Evolutionary conservation across 2,329 filamentous ascomycete genomes (phyloP), one percentile per base, ranked within the genome.

Genomic region (Aspergillus hortae): DNA sequence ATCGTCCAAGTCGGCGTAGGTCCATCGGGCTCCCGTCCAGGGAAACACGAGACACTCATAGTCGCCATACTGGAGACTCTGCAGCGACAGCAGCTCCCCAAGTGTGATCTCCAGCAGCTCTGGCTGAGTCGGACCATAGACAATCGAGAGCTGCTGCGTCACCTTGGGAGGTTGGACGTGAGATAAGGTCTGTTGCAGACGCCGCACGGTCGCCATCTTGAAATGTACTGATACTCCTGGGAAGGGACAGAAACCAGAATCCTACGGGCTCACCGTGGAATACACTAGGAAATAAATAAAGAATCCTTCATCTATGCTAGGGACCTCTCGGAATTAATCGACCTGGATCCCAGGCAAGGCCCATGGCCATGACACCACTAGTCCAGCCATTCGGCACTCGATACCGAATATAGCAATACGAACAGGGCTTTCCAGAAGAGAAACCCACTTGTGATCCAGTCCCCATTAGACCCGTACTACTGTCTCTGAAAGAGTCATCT

Each of bases 21-120:
- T 87, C 87, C 87, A 91, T 61, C 88, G 77, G 4, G 86, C 81
- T 1, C 84, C 84, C 0, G 87, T 90, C 87, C 87, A 91, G 0
- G 88, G 86, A 46, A 88, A 87, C 21, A 91, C 79, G 40, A 92
- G 70, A 54, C 83, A 88, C 66, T 91, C 87, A 49, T 81, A 78
- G 46, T 80, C 76, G 21, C 83, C 81, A 67, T 88, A 84, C 44
- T 83, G 78, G 46, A 83, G 77, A 42, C 81, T 85, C 70, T 92
- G 88, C 12, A 89, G 77, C 54, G 87, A 84, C 36, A 92, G 77
- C 1, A 92, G 78, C 65, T 89, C 85, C 5, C 86, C 85, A 6
- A 92, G 78, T 0, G 87, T 90, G 46, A 90, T 73, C 54, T 90
- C 83, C 44, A 89, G 77, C 35, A 92, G 78, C 1, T 85, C 84